These are phyloP conservation scores for Aspergillus viridinutans DNA, from an alignment of 2,329 filamentous ascomycete genomes.

Conservation along the genomic window DNA sequence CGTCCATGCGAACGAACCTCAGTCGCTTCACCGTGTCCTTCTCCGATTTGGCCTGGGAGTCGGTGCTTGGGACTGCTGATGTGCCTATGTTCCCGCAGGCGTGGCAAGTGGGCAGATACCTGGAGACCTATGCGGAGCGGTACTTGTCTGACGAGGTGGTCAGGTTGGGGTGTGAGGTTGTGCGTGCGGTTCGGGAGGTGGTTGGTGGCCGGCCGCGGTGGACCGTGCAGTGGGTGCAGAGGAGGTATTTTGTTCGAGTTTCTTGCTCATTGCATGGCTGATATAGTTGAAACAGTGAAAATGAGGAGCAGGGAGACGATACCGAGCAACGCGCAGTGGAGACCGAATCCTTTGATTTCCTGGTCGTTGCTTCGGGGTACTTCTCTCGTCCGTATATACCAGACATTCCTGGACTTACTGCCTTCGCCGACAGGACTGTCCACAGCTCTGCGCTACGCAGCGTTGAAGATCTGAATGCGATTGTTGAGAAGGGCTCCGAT, in stretches of 20 bases:
- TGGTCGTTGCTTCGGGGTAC: constrained; percentile 72
- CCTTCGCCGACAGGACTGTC: constrained; percentile 48
- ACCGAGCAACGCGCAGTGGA: constrained; percentile 2
- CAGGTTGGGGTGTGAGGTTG: constrained; percentile 46
- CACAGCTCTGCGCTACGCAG: constrained; percentile 67
- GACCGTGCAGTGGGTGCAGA: constrained; percentile 35
- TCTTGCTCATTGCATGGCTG: not conserved
- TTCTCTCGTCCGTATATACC: constrained; percentile 62
- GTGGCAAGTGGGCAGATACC: constrained; percentile 71
- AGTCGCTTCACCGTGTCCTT: constrained; percentile 66
- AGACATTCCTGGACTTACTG: constrained; percentile 31
- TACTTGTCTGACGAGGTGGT: constrained; percentile 51
- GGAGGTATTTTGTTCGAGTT: constrained; percentile 10
- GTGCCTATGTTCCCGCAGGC: constrained; percentile 67
- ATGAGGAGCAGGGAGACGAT: not conserved
- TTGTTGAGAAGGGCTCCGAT: constrained; percentile 7
- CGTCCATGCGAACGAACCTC: constrained; percentile 59
- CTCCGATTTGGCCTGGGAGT: constrained; percentile 65
- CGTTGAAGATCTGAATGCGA: constrained; percentile 33
- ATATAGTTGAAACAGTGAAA: not conserved
- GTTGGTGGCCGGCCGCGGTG: constrained; percentile 26
- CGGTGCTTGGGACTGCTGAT: constrained; percentile 35
- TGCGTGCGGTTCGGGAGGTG: constrained; percentile 23
- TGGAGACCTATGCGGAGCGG: constrained; percentile 58
- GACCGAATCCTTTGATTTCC: constrained; percentile 57